Base-by-base conservation (phyloP, 1,139 yeast species). In the Suhomyces guaymorum region DNA sequence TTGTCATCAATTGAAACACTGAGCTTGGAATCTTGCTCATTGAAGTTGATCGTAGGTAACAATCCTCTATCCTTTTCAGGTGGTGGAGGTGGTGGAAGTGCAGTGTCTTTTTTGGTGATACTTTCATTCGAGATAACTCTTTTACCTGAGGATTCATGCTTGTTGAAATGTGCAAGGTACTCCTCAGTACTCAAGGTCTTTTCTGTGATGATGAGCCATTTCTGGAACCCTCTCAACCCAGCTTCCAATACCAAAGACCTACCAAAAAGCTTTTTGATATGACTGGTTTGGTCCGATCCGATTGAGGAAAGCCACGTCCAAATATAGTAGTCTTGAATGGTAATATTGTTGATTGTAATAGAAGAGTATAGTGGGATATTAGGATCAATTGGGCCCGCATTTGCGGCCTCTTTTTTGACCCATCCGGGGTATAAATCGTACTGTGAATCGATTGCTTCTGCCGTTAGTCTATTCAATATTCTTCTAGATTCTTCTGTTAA, bases 231-330 rank as follows among this genome's bases (percentile, higher is more conserved):
- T 56, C 79, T 81, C 43, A 80, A 66, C 18, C 78, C 80, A 31
- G 85, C 82, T 46, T 83, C 90, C 4, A 82, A 74, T 5, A 88
- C 86, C 37, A 87, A 68, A 0, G 95, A 80, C 41, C 94, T 73
- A 5, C 96, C 96, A 65, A 88, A 88, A 2, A 81, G 59, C 20
- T 74, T 73, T 55, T 84, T 84, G 47, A 81, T 77, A 19, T 66
- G 61, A 24, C 73, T 66, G 1, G 89, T 79, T 54, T 86, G 87
- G 51, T 88, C 96, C 27, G 80, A 74, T 0, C 87, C 87, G 17
- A 87, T 58, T 2, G 89, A 75, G 3, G 89, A 80, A 48, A 87
- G 66, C 96, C 96, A 88, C 0, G 95, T 78, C 96, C 96, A 88
- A 18, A 87, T 85, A 51, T 82, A 87, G 54, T 84, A 88, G 54